Base-by-base conservation (phyloP, 2,329 filamentous ascomycete species). In the Sarocladiaceae sp. region DNA sequence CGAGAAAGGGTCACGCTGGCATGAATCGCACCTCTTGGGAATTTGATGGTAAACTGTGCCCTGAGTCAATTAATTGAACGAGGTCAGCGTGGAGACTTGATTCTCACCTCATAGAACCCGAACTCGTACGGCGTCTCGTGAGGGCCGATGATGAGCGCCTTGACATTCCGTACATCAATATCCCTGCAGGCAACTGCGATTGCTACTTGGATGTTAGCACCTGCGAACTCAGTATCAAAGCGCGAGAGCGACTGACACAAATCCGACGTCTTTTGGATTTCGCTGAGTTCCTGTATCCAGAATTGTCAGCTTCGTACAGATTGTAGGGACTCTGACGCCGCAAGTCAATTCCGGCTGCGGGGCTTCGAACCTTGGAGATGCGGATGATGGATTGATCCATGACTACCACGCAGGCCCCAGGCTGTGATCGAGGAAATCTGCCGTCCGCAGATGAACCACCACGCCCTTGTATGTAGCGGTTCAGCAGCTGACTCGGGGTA, bases 61-160 rank as follows among this genome's bases (percentile, higher is more conserved):
- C 37, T 13, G 13, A 3, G 35, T 57, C 44, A 58, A 52, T 44
- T 26, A 22, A 8, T 23, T 22, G 4, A 20, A 10, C 15, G n/a
- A n/a, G n/a, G 8, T 23, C 8, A 10, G 37, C 10, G 2, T 35
- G n/a, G 37, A 39, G 35, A 15, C 7, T 54, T 67, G 8, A 4
- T 44, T 5, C 40, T 22, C 7, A 94, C 91, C 79, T 97, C 91
- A 65, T 96, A 97, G 72, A 97, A 97, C 3, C 94, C 94, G 64
- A 95, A 97, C 68, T 97, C 92, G 68, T 99, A 99, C 0, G 93
- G 92, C 1, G 92, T 96, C 60, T 94, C 92, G 58, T 93, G 90
- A 22, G 94, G 93, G 0, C 94, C 94, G 59, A 97, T 83, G 62
- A 97, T 93, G 57, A 97, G 70, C 47, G 92, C 90, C 65, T 84